phyloP scores from a whole-genome alignment of 208 protist genomes.

The Leptomonas seymouri region DNA sequence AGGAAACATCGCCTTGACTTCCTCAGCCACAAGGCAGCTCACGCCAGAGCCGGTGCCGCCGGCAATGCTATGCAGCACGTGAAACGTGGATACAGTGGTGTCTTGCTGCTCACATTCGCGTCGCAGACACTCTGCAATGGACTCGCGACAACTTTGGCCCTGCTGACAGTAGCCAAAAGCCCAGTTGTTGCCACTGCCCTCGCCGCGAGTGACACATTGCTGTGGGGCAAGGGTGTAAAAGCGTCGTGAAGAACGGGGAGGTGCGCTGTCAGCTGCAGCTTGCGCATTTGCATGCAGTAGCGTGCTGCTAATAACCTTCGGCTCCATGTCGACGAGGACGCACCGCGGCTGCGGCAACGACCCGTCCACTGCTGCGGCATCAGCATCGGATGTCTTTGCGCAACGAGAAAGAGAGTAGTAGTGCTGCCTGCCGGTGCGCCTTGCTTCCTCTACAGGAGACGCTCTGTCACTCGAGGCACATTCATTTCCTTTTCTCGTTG shows the following conservation, averaged over 20 bases:
- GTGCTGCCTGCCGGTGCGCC: not conserved
- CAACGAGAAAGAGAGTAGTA: constrained; percentile 33
- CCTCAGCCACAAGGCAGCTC: constrained; percentile 76
- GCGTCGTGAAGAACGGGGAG: not conserved
- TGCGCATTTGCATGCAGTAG: constrained; percentile 27
- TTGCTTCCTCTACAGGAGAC: not conserved
- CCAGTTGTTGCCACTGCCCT: constrained; percentile 93
- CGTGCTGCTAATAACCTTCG: constrained; percentile 72
- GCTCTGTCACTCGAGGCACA: too few relatives aligned
- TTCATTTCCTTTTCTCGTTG: not conserved
- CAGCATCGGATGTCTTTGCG: not conserved
- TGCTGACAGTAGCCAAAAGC: constrained; percentile 84
- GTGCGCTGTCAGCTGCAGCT: not conserved
- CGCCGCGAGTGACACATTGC: constrained; percentile 73
- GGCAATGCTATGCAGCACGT: constrained; percentile 85
- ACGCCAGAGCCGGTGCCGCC: constrained; percentile 93
- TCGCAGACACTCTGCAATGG: constrained; percentile 73
- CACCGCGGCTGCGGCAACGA: constrained; percentile 64
- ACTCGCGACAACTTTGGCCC: constrained; percentile 51
- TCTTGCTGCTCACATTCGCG: constrained; percentile 76
- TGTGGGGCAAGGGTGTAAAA: constrained; percentile 52
- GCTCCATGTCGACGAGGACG: constrained; percentile 92
- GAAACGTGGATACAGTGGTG: constrained; percentile 50
- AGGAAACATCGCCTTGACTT: constrained; percentile 67
- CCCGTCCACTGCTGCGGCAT: not conserved